A percentile compares a stretch with the other conserved stretches of the same genome.
phyloP scores from a whole-genome alignment of 768 basidiomycete genomes.

The Xerocomellus intermedius region DNA sequence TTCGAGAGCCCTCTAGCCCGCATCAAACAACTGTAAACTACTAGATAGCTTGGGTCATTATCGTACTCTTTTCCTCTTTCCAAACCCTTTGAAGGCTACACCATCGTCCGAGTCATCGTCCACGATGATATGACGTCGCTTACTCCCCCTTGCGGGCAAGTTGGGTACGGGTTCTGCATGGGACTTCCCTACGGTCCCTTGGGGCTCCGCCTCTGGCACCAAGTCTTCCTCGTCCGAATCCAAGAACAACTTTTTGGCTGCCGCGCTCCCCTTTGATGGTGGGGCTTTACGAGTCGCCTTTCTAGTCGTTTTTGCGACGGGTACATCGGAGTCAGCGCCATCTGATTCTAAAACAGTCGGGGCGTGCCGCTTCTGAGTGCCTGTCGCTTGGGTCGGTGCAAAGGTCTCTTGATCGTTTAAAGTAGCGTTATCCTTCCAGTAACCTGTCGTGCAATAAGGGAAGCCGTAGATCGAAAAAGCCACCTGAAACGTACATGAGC shows the following conservation, averaged over 20 bases:
- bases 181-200: not conserved
- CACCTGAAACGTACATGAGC: slow-evolving; percentile 38
- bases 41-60: slow-evolving; percentile 2
- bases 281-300: slow-evolving; percentile 21
- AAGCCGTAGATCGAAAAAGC: not conserved
- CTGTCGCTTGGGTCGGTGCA: slow-evolving; percentile 16
- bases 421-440: slow-evolving; percentile 49
- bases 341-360: slow-evolving; percentile 42
- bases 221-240: slow-evolving; percentile 45
- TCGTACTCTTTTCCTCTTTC: slow-evolving; percentile 27
- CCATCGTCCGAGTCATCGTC: slow-evolving; percentile 75
- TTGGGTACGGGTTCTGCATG: not conserved
- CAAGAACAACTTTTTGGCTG: slow-evolving; percentile 47
- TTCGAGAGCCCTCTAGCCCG: not conserved
- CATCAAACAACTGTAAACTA: slow-evolving; percentile 1
- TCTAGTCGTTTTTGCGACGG: slow-evolving; percentile 13
- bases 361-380: slow-evolving; percentile 24
- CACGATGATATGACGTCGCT: slow-evolving; percentile 39
- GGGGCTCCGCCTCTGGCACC: not conserved
- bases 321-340: slow-evolving; percentile 31
- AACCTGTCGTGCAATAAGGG: slow-evolving; percentile 37
- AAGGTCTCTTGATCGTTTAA: slow-evolving; percentile 16
- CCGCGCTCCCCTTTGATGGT: slow-evolving; percentile 27
- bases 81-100: slow-evolving; percentile 66
- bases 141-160: slow-evolving; percentile 16